Evolutionary conservation across 2,329 filamentous ascomycete genomes (phyloP), one percentile per base, ranked within the genome.

Genomic region (Dryadomyces sulphureus): DNA sequence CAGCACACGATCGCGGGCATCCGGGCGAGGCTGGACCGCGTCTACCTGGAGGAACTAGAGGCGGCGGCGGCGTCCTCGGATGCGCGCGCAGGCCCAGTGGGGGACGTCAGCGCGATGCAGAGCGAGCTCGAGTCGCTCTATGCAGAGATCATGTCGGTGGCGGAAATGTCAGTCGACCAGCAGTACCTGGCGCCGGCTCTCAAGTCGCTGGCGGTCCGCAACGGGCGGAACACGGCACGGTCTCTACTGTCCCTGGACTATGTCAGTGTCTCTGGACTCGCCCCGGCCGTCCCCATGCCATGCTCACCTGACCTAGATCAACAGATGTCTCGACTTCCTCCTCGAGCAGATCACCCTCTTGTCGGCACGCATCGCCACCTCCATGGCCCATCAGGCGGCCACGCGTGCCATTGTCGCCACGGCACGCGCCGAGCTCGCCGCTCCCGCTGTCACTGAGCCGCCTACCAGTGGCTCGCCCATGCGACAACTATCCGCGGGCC

Each of bases 101-200:
- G 51, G 9, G 52, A 52, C 4, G 50, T 56, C 5, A 59, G 58
- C 0, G 66, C 69, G 4, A 57, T 82, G 2, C 72, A 79, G 54
- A 71, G 73, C 27, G 81, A 85, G 55, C 65, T 86, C 1, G 78
- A 84, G 52, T 82, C 79, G 5, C 64, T 86, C 3, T 80, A 82
- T 53, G 66, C 77, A 0, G 82, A 86, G 56, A 78, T 86, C 36
- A 63, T 81, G 0, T 75, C 80, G 0, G 77, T 86, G 2, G 74
- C 79, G 7, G 75, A 82, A 50, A 85, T 86, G 75, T 76, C 80
- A 0, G 69, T 79, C 1, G 78, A 84, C 52, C 74, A 81, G 53
- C 77, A 83, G 55, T 72, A 79, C 52, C 65, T 81, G 5, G 71
- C 76, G 49, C 80, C 81, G 0, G 75, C 80, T 1, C 60, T 75